Evolutionary conservation across 345 rosid species (phyloP), one percentile per base, ranked within the genome.

Genomic region (Syzygium aqueum): DNA sequence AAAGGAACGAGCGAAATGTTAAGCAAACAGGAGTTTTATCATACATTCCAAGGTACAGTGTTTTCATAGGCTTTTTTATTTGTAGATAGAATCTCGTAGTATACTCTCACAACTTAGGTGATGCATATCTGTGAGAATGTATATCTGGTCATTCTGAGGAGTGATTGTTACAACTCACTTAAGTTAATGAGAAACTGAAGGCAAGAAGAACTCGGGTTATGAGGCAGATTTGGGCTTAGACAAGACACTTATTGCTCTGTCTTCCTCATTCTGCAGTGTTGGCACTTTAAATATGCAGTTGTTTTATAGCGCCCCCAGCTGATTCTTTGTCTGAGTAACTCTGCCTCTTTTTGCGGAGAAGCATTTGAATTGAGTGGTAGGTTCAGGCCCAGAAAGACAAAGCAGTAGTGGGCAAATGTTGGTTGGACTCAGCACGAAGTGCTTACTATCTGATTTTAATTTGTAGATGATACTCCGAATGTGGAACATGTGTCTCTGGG

Each of bases 21-120:
- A 91, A 97, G 86, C 99, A 96, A 88, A 93, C 93, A 88, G 99
- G 99, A 16, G 97, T 96, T 91, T 92, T 97, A 86, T 93, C 99
- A 50, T 97, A 95, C 93, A 97, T 97, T 87, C 97, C 98, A 77
- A 96, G 98, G 99, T 96, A 93, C 87, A 87, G 17, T 85, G 77
- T 25, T 12, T 28, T 63, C 52, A 61, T 37, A 54, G 85, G 80
- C 49, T 73, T 73, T 73, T 53, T 21, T 28, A 15, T 84, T 85
- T 33, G 86, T 25, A 53, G 25, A 53, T 54, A 21, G 50, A 51
- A 53, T 51, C 22, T 30, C 51, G 22, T 57, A 84, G 30, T 54
- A n/a, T 16, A 23, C n/a, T 67, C 49, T 73, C 49, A 37, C 80
- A 73, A 73, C 25, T 33, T 37, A 73, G 22, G 46, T 33, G 80